These are phyloP conservation scores for Penicillium fuscoglaucum DNA, from an alignment of 2,329 filamentous ascomycete genomes.

Conservation along the genomic window DNA sequence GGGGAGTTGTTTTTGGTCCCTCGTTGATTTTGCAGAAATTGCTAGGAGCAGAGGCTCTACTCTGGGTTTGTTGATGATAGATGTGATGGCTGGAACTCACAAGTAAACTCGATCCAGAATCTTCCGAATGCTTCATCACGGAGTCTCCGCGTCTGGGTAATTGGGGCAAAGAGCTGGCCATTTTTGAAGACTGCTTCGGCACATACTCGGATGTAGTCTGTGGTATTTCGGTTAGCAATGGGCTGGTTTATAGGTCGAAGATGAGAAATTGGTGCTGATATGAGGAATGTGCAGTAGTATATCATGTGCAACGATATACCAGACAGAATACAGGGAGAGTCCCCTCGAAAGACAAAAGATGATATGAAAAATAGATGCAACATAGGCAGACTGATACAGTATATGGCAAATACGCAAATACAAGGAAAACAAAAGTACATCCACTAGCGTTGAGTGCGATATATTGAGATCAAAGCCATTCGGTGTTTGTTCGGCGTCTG, in stretches of 20 bases:
- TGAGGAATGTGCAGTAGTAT: not conserved
- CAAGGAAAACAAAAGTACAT: not conserved
- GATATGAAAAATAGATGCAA: not conserved
- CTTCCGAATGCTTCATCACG: conserved; percentile 44
- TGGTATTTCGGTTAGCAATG: conserved; percentile 12
- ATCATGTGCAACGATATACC: not conserved
- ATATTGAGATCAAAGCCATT: not conserved
- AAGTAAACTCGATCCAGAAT: conserved; percentile 44
- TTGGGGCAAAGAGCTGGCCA: conserved; percentile 38
- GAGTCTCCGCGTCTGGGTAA: conserved; percentile 33
- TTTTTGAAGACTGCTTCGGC: conserved; percentile 35
- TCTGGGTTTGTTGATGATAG: not conserved
- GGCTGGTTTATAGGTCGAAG: not conserved
- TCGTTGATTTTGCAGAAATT: not conserved
- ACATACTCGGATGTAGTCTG: conserved; percentile 37
- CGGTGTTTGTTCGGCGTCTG: conserved; percentile 2
- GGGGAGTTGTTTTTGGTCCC: too few relatives aligned
- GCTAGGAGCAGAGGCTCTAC: not conserved
- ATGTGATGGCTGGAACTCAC: conserved; percentile 23
- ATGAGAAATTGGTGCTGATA: not conserved
- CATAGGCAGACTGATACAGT: not conserved
- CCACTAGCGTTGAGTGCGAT: not conserved
- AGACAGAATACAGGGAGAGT: not conserved
- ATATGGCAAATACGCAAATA: not conserved
- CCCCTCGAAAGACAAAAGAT: not conserved